phyloP scores from a whole-genome alignment of 768 basidiomycete species.

The Pholiota conissans region DNA sequence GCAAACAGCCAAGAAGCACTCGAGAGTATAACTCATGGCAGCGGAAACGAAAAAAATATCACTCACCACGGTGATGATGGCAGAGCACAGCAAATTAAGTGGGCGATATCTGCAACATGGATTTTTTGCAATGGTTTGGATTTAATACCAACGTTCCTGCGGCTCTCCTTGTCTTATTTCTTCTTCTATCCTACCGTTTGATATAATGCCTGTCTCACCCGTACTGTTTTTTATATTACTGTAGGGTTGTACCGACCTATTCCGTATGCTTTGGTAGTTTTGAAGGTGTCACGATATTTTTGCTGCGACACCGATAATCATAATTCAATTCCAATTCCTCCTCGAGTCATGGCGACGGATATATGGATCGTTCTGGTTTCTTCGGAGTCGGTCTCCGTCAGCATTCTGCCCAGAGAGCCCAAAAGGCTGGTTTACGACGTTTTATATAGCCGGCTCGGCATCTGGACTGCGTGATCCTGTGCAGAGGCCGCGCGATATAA shows the following conservation, averaged over 20 bases:
- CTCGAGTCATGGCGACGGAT: neutral
- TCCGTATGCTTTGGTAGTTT: conserved; percentile 17
- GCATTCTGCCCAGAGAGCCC: neutral
- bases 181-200: conserved; percentile 24
- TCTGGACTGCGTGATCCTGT: conserved; percentile 31
- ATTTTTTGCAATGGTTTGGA: conserved; percentile 5
- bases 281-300: conserved; percentile 19
- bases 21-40: conserved; percentile 19
- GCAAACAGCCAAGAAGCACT: conserved; percentile 30
- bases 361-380: neutral
- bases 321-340: conserved; percentile 15
- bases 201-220: conserved; percentile 23
- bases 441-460: neutral
- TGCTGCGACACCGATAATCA: conserved; percentile 23
- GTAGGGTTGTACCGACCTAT: conserved; percentile 17
- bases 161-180: conserved; percentile 14
- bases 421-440: neutral
- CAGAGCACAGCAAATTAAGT: neutral
- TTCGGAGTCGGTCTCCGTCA: neutral
- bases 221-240: conserved; percentile 25
- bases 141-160: neutral
- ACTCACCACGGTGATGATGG: neutral
- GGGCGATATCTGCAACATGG: conserved; percentile 2
- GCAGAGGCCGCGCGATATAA: conserved; percentile 15
- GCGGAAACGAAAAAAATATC: neutral